A percentile compares a stretch with the other conserved stretches of the same genome.
Evolutionary conservation across 2,329 filamentous ascomycete genomes (phyloP).

Genomic region (Aspergillus sp.): DNA sequence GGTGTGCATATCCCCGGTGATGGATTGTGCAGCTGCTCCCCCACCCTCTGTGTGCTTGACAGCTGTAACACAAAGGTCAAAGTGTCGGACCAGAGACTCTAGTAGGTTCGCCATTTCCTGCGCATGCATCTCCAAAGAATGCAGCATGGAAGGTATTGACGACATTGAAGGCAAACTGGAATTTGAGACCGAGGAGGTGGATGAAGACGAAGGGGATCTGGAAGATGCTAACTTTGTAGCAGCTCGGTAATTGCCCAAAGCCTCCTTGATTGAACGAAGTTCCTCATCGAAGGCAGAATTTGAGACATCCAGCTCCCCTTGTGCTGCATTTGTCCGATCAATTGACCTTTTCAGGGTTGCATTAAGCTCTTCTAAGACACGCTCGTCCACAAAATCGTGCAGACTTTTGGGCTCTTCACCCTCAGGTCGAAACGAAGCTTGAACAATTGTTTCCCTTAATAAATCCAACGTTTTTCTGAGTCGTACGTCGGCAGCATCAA

Average conservation of each 20-base stretch:
- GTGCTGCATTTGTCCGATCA: conserved; percentile 56
- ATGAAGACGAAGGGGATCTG: conserved; percentile 26
- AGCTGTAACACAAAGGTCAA: conserved; percentile 87
- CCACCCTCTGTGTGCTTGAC: conserved; percentile 85
- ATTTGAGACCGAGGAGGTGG: conserved; percentile 28
- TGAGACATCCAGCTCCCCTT: conserved; percentile 51
- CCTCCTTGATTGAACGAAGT: conserved; percentile 60
- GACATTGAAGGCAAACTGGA: conserved; percentile 32
- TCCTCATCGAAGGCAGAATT: conserved; percentile 69
- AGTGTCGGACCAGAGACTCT: conserved; percentile 77
- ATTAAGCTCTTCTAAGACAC: conserved; percentile 55
- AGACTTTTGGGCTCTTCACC: conserved; percentile 50
- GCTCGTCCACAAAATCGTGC: conserved; percentile 64
- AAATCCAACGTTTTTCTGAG: conserved; percentile 52
- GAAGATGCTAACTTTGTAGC: conserved; percentile 36
- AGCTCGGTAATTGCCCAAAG: conserved; percentile 42
- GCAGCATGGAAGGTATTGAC: conserved; percentile 51
- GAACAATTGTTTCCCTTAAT: conserved; percentile 55
- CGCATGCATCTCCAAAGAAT: conserved; percentile 66
- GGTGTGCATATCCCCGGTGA: conserved; percentile 57
- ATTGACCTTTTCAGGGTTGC: conserved; percentile 55
- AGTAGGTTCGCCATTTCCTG: conserved; percentile 78
- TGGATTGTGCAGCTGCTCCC: conserved; percentile 63
- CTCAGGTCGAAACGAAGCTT: conserved; percentile 50
- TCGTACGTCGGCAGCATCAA: conserved; percentile 56